Evolutionary conservation across 2,329 filamentous ascomycete species (phyloP), one percentile per base, ranked within the genome.

Genomic region (Nigrospora oryzae): DNA sequence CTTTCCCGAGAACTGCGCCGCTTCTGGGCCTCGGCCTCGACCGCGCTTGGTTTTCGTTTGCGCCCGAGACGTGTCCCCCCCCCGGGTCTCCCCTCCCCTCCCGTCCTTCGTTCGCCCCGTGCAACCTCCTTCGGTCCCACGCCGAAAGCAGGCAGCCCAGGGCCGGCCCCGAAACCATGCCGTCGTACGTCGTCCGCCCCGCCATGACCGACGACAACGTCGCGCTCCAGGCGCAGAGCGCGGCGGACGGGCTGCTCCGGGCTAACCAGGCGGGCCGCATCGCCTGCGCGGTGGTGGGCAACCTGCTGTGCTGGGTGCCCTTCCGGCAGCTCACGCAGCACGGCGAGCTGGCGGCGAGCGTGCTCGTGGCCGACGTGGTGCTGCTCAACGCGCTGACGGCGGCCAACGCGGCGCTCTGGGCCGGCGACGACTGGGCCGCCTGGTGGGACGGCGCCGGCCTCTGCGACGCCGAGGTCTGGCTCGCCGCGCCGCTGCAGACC

Each of bases 401-500:
- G 44, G 30, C 74, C 62, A 75, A 74, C 58, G 61, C 74, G 1
- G 61, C 75, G 23, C 64, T 78, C 49, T 81, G 77, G 77, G 67
- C 61, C 47, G 58, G 71, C 54, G 65, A 81, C 54, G 59, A 79
- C 55, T 68, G 72, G 46, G 54, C 53, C 31, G 49, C 48, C 32
- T 81, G 77, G 76, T 79, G 65, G 63, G 58, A 64, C 3, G 77
- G 77, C 42, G 56, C 63, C 19, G 74, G 73, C 15, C 68, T 74
- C 59, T 81, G 77, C 53, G 77, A 81, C 52, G 11, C 78, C 32
- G 65, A 74, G 52, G 55, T 59, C 10, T 71, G 68, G 51, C 39
- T 63, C 10, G 40, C 43, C 16, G 59, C 53, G n/a, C 58, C 64
- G 4, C 46, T 70, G 23, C 55, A 67, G 36, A 68, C 68, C 2